These are phyloP conservation scores for Rhodotorula sp. DNA, from an alignment of 1,284 basidiomycete genomes.

Conservation along the genomic window DNA sequence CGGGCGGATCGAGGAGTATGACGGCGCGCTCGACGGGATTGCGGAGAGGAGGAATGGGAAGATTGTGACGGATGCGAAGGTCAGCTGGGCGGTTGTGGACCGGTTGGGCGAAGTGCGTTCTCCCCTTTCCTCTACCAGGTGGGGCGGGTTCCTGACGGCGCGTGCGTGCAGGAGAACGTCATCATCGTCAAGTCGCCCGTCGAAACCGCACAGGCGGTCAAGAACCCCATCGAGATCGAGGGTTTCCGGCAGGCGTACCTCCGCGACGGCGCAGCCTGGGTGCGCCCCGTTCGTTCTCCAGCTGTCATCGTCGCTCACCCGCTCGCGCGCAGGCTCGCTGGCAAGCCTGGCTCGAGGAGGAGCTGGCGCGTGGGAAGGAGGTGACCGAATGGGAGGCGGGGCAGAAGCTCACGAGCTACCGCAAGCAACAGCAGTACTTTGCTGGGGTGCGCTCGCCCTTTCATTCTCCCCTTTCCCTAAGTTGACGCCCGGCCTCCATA, in stretches of 20 bases:
- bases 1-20: constrained; percentile 71
- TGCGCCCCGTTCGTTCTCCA: constrained; percentile 49
- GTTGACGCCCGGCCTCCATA: background rate
- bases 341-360: constrained; percentile 88
- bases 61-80: constrained; percentile 20
- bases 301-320: too few relatives aligned
- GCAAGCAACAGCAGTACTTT: constrained; percentile 69
- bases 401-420: constrained; percentile 75
- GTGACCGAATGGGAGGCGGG: constrained; percentile 92
- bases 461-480: constrained; percentile 59
- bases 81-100: constrained; percentile 67
- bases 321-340: constrained; percentile 60
- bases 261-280: constrained; percentile 88
- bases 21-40: constrained; percentile 58
- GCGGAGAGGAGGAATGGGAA: background rate
- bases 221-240: constrained; percentile 81
- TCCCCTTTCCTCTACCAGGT: background rate
- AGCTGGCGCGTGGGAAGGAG: constrained; percentile 62
- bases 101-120: constrained; percentile 61
- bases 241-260: constrained; percentile 82
- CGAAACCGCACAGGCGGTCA: constrained; percentile 81
- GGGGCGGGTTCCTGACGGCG: background rate
- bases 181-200: constrained; percentile 53
- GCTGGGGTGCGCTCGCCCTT: constrained; percentile 54
- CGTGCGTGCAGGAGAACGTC: constrained; percentile 18